These are phyloP conservation scores for Zanthoxylum bungeanum DNA, from an alignment of 345 rosid genomes.

Conservation along the genomic window DNA sequence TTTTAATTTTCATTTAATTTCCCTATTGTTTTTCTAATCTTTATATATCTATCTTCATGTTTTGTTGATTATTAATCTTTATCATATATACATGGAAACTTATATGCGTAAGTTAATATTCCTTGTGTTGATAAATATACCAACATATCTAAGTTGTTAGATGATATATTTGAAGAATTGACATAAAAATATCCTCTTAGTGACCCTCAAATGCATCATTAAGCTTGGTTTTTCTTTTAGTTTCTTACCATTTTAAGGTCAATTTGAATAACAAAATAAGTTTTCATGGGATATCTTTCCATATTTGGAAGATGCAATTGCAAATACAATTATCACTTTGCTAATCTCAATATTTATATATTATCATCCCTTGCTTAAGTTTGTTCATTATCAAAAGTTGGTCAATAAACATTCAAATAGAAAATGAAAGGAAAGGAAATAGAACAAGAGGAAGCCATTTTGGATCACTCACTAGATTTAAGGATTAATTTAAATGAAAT, in stretches of 20 bases:
- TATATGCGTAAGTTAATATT: not conserved
- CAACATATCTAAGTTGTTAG: conserved; percentile 1
- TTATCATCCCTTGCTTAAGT: not conserved
- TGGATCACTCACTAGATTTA: conserved; percentile 13
- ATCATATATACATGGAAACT: conserved; percentile 2
- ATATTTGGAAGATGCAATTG: conserved; percentile 9
- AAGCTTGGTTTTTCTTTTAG: conserved; percentile 6
- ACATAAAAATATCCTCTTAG: not conserved
- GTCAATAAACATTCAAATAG: too few relatives aligned
- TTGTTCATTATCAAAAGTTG: not conserved
- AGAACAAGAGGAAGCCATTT: not conserved
- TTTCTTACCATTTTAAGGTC: conserved; percentile 9
- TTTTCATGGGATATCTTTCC: conserved; percentile 15
- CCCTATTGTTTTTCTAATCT: too few relatives aligned
- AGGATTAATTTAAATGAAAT: conserved; percentile 1
- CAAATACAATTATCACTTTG: conserved; percentile 1
- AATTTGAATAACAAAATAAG: not conserved
- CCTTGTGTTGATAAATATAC: too few relatives aligned
- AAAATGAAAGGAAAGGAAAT: conserved; percentile 18
- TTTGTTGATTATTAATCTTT: too few relatives aligned
- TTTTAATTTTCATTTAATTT: too few relatives aligned
- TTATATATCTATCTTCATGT: too few relatives aligned
- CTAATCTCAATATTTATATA: not conserved
- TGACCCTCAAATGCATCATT: not conserved
- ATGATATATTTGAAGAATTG: too few relatives aligned